Conservation (phyloP, 108 stramenopile species). For the Nannochloropsis oceanica region DNA sequence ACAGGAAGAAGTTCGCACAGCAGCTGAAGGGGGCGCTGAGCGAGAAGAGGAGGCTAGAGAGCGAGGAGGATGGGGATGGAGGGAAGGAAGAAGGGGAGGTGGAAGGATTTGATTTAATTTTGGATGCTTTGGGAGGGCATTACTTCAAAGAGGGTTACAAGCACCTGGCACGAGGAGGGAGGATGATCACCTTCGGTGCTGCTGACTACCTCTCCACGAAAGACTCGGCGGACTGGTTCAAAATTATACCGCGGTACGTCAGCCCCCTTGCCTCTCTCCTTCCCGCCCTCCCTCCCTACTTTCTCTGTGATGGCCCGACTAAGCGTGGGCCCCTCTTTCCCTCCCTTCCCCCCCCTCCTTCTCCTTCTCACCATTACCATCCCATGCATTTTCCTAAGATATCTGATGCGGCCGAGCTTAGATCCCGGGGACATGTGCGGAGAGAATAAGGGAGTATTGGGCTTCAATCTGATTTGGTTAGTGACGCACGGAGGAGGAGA, state of each 20-base stretch:
- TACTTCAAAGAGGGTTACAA: not conserved
- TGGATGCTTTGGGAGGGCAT: not conserved
- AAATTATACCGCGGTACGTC: not conserved
- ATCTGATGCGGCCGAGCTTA: not conserved
- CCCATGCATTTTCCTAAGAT: not conserved
- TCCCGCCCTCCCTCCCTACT: no score
- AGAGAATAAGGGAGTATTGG: not conserved
- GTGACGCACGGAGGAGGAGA: not conserved
- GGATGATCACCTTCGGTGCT: not conserved
- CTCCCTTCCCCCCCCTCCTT: no score
- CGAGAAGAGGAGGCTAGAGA: not conserved
- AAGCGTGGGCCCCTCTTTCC: no score
- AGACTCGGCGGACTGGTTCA: not conserved
- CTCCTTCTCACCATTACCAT: no score
- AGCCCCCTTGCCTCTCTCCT: no score
- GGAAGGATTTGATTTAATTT: not conserved
- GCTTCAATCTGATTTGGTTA: not conserved
- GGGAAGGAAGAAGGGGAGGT: not conserved
- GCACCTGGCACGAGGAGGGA: not conserved
- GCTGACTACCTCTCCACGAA: not conserved
- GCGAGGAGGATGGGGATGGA: not conserved
- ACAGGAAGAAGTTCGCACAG: not conserved
- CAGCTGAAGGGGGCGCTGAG: not conserved
- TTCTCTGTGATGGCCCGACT: no score
- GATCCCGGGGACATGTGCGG: not conserved